Conservation (phyloP, 192 early-diverging fungal species). For the Linnemannia elongata region DNA sequence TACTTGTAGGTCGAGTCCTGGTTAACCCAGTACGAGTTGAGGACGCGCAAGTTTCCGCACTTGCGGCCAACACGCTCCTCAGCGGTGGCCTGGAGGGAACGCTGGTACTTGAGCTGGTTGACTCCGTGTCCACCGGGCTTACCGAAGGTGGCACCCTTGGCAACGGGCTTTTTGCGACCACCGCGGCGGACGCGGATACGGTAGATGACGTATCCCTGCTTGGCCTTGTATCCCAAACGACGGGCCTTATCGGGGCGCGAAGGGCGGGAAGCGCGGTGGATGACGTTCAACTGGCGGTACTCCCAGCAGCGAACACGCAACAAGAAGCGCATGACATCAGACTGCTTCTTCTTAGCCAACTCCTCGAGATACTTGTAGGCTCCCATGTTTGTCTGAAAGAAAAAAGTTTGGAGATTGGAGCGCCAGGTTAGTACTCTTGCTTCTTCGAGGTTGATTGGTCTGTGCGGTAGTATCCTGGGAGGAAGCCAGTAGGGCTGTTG, state of each 20-base stretch:
- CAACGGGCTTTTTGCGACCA: slow-evolving; percentile 96
- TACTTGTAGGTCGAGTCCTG: slow-evolving; percentile 99
- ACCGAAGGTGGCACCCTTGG: slow-evolving; percentile 98
- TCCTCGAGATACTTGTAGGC: slow-evolving; percentile 95
- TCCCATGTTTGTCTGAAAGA: slow-evolving; percentile 44
- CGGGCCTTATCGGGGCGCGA: slow-evolving; percentile 99
- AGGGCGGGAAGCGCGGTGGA: slow-evolving; percentile 98
- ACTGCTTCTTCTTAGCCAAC: slow-evolving; percentile 93
- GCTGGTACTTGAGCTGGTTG: slow-evolving; percentile 99
- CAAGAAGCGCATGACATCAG: slow-evolving; percentile 97
- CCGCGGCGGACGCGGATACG: slow-evolving; percentile 99
- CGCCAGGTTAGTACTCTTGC: background rate
- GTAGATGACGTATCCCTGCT: slow-evolving; percentile 99
- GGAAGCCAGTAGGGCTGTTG: background rate
- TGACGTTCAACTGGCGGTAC: slow-evolving; percentile 97
- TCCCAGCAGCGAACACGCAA: slow-evolving; percentile 98
- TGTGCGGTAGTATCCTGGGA: background rate
- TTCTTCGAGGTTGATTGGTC: background rate
- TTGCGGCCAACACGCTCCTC: slow-evolving; percentile 98
- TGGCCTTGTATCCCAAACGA: slow-evolving; percentile 99
- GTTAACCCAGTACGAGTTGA: slow-evolving; percentile 99
- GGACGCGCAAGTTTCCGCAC: slow-evolving; percentile 97
- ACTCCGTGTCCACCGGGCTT: slow-evolving; percentile 99
- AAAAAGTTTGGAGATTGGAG: background rate
- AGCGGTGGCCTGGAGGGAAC: slow-evolving; percentile 92